Percentiles rank a stretch among this genome's conserved stretches.
phyloP scores from a whole-genome alignment of 1,284 basidiomycete species.

The Fomitopsis palustris region DNA sequence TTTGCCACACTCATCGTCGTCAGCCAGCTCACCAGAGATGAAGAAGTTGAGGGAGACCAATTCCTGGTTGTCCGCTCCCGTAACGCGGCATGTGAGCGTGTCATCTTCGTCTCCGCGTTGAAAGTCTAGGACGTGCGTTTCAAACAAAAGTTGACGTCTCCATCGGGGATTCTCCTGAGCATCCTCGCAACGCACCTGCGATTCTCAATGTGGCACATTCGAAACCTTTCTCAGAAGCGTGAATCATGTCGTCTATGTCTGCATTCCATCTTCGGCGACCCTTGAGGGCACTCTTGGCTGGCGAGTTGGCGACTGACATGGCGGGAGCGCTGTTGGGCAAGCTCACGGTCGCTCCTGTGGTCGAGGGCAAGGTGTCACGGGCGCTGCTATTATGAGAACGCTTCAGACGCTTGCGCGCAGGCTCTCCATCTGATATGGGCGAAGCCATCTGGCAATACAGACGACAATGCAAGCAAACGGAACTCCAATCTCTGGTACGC shows the following conservation, averaged over 20 bases:
- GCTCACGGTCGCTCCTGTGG: not conserved
- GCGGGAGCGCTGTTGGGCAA: not conserved
- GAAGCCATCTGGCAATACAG: not conserved
- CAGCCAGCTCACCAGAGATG: conserved; percentile 43
- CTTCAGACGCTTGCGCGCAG: conserved; percentile 26
- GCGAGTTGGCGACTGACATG: not conserved
- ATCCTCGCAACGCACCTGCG: conserved; percentile 34
- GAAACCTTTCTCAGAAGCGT: not conserved
- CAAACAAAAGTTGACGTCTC: not conserved
- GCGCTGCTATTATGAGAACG: conserved; percentile 24
- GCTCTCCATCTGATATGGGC: not conserved
- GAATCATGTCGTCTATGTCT: not conserved
- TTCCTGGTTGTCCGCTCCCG: conserved; percentile 27
- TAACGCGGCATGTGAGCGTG: conserved; percentile 45
- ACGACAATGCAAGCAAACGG: not conserved
- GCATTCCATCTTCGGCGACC: not conserved
- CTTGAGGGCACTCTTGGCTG: not conserved
- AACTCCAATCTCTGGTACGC: not conserved
- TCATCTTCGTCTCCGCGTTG: conserved; percentile 61
- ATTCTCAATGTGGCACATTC: not conserved
- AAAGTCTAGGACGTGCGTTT: conserved; percentile 33
- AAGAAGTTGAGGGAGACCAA: conserved; percentile 41
- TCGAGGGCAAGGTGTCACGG: not conserved
- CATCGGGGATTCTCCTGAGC: not conserved
- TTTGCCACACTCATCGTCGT: not conserved